A percentile compares a stretch with the other conserved stretches of the same genome.
Conservation (phyloP, 352 stramenopile species). For the Peronosclerospora sorghi region DNA sequence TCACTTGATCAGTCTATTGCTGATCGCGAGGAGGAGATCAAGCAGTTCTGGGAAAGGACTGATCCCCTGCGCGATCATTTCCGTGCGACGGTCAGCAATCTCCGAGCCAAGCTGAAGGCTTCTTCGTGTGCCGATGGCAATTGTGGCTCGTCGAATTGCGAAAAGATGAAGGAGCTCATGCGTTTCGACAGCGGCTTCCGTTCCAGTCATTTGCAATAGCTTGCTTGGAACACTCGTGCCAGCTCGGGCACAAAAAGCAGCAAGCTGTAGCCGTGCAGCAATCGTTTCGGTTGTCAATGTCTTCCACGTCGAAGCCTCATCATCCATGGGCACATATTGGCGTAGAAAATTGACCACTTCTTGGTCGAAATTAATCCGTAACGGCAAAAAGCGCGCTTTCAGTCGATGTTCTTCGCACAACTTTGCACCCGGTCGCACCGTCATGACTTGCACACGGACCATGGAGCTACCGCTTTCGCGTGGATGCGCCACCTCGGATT, state of each 20-base stretch:
- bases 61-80: no score
- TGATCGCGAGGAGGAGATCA: no score
- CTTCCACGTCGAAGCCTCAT: conserved; percentile 9
- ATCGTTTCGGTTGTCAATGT: background rate
- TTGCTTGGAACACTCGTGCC: no score
- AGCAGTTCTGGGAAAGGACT: no score
- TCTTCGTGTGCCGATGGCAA: no score
- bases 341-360: conserved; percentile 81
- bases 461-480: conserved; percentile 78
- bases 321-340: conserved; percentile 59
- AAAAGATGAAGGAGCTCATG: conserved; percentile 66
- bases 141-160: no score
- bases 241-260: no score
- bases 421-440: conserved; percentile 60
- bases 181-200: conserved; percentile 15
- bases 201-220: conserved; percentile 17
- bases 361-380: conserved; percentile 81
- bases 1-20: no score
- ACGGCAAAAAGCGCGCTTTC: conserved; percentile 57
- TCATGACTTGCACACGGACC: conserved; percentile 70
- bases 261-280: no score
- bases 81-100: no score
- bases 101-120: no score
- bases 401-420: conserved; percentile 77
- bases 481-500: conserved; percentile 70